Percentiles rank a stretch among this genome's conserved stretches.
Evolutionary conservation across 148 eudicot genomes (phyloP).

Genomic region (Drosera capensis): DNA sequence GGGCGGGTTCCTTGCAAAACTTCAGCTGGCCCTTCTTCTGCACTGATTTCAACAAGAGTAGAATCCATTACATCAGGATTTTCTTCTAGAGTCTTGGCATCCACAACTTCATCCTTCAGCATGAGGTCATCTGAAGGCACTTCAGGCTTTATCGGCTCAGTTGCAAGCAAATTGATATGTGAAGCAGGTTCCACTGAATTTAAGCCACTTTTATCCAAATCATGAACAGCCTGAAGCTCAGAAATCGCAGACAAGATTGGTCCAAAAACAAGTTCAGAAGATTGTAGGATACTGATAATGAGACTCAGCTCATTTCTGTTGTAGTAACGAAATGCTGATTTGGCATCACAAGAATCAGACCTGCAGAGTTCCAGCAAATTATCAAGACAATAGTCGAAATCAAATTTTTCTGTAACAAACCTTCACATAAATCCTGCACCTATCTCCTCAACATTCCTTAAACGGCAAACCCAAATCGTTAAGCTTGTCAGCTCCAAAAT

Average conservation of each 20-base stretch:
- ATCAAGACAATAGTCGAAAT: no score
- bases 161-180: slow-evolving; percentile 8
- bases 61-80: background rate
- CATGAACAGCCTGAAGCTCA: slow-evolving; percentile 30
- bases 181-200: slow-evolving; percentile 11
- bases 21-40: slow-evolving; percentile 52
- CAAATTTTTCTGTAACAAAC: no score
- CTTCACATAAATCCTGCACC: no score
- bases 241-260: slow-evolving; percentile 34
- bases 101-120: slow-evolving; percentile 11
- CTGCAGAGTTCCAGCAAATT: no score
- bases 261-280: slow-evolving; percentile 26
- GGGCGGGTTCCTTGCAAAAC: no score
- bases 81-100: slow-evolving; percentile 4
- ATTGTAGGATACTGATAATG: slow-evolving; percentile 41
- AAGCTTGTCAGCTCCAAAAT: no score
- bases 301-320: slow-evolving; percentile 43
- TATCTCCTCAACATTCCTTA: no score
- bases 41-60: background rate
- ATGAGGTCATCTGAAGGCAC: slow-evolving; percentile 11
- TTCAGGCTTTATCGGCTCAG: slow-evolving; percentile 1
- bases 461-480: no score
- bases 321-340: slow-evolving; percentile 44
- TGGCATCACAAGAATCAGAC: slow-evolving; percentile 41
- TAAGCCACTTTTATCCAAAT: slow-evolving; percentile 19